Conservation (phyloP, 768 basidiomycete species). For the Termitomyces sp. region DNA sequence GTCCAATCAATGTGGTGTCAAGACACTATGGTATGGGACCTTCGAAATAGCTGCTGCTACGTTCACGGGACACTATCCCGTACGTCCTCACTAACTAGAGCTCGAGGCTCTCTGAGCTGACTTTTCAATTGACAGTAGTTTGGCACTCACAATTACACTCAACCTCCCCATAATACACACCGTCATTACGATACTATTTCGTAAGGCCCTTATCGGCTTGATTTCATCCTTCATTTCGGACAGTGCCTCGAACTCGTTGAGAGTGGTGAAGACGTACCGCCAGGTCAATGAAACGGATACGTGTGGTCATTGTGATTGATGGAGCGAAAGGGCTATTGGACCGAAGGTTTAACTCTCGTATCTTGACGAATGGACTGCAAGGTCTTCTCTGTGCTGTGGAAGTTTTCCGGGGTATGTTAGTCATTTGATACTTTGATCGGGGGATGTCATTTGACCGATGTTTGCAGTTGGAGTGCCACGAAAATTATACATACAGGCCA, state of each 20-base stretch:
- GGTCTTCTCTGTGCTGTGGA: conserved; percentile 95
- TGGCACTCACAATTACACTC: conserved; percentile 70
- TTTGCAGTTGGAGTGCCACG: conserved; percentile 24
- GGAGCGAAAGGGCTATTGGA: conserved; percentile 81
- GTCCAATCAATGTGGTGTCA: conserved; percentile 72
- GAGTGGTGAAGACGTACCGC: conserved; percentile 93
- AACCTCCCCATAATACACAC: conserved; percentile 53
- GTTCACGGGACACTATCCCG: conserved; percentile 89
- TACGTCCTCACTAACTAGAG: conserved; percentile 22
- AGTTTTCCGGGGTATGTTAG: conserved; percentile 85
- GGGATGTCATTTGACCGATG: not conserved
- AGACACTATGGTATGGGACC: conserved; percentile 85
- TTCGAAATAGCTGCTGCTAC: conserved; percentile 90
- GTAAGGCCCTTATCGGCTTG: conserved; percentile 92
- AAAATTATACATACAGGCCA: conserved; percentile 1
- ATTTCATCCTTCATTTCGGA: conserved; percentile 82
- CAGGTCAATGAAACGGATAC: conserved; percentile 87
- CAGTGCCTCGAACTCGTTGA: conserved; percentile 79
- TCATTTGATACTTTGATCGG: conserved; percentile 11
- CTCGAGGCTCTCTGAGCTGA: not conserved
- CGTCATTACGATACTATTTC: conserved; percentile 51
- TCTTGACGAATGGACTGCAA: conserved; percentile 87
- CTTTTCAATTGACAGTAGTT: conserved; percentile 55
- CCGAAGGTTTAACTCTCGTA: conserved; percentile 83
- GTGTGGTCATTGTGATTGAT: conserved; percentile 67